Percentiles rank a stretch among this genome's conserved stretches.
phyloP scores from a whole-genome alignment of 2,329 filamentous ascomycete genomes.

The Penicillium brasilianum region DNA sequence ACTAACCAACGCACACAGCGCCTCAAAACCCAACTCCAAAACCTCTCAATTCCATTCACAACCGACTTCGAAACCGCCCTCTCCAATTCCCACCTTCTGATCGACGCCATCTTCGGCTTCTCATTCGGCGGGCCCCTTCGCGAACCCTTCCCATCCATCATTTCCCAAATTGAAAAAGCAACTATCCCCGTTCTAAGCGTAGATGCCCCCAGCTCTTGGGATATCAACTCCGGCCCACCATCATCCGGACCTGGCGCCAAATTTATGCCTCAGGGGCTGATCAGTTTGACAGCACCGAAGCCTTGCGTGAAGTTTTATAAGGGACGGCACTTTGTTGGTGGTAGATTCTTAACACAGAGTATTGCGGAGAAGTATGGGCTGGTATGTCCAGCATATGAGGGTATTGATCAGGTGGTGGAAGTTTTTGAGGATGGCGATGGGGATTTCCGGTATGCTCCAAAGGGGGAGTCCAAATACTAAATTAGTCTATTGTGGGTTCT shows the following conservation, averaged over 20 bases:
- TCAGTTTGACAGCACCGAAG: conserved; percentile 93
- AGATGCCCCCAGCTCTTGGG: conserved; percentile 93
- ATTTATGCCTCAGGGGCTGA: conserved; percentile 79
- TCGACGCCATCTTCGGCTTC: conserved; percentile 96
- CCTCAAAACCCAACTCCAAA: conserved; percentile 80
- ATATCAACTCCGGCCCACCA: conserved; percentile 86
- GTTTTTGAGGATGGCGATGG: conserved; percentile 54
- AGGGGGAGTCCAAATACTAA: conserved; percentile 4
- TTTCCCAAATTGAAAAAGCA: conserved; percentile 74
- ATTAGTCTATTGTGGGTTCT: background rate
- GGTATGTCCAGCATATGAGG: conserved; percentile 80
- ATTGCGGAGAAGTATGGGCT: conserved; percentile 87
- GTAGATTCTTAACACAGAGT: conserved; percentile 78
- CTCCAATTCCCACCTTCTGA: conserved; percentile 73
- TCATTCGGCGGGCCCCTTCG: conserved; percentile 90
- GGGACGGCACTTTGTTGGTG: conserved; percentile 90
- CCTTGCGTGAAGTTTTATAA: conserved; percentile 82
- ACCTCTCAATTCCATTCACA: conserved; percentile 81
- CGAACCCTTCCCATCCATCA: conserved; percentile 86
- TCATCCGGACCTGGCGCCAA: conserved; percentile 74
- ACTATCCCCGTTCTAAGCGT: conserved; percentile 81
- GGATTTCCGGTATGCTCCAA: conserved; percentile 34
- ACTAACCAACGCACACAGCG: conserved; percentile 57
- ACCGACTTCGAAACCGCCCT: conserved; percentile 76
- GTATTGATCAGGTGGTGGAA: conserved; percentile 88